These are phyloP conservation scores for Ustilago loliicola DNA, from an alignment of 1,284 basidiomycete species.

Conservation along the genomic window DNA sequence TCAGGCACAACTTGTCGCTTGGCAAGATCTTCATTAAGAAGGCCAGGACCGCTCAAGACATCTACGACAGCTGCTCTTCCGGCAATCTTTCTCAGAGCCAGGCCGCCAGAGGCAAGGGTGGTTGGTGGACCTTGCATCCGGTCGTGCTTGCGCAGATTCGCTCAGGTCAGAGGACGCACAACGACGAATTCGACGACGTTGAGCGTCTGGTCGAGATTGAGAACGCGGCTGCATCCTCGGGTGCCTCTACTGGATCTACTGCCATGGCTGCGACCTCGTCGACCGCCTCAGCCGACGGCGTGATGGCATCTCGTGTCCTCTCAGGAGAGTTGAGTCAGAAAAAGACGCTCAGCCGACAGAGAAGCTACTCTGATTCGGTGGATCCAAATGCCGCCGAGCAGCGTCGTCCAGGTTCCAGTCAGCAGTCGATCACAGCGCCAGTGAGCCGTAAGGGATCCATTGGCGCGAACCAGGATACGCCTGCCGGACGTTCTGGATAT, in stretches of 20 bases:
- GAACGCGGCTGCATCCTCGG: constrained; percentile 24
- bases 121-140: constrained; percentile 60
- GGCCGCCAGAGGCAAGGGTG: constrained; percentile 58
- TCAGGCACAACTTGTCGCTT: constrained; percentile 64
- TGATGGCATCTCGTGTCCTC: background rate
- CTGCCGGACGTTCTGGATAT: constrained; percentile 2
- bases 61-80: constrained; percentile 59
- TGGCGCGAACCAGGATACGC: constrained; percentile 1
- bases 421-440: constrained; percentile 30
- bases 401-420: constrained; percentile 19
- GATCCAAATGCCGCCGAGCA: constrained; percentile 23
- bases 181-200: constrained; percentile 51
- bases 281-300: constrained; percentile 12
- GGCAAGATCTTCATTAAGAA: constrained; percentile 65
- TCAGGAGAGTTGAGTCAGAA: constrained; percentile 14
- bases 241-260: constrained; percentile 1
- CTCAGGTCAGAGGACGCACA: constrained; percentile 41
- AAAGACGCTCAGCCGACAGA: constrained; percentile 37
- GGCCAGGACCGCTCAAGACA: constrained; percentile 54
- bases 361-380: constrained; percentile 55
- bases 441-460: constrained; percentile 37
- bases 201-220: constrained; percentile 51
- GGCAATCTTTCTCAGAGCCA: constrained; percentile 57
- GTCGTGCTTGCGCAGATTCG: constrained; percentile 51
- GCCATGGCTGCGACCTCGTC: constrained; percentile 16